phyloP scores from a whole-genome alignment of 1,139 yeast species.

The Hemisphaericaspora subhashii region DNA sequence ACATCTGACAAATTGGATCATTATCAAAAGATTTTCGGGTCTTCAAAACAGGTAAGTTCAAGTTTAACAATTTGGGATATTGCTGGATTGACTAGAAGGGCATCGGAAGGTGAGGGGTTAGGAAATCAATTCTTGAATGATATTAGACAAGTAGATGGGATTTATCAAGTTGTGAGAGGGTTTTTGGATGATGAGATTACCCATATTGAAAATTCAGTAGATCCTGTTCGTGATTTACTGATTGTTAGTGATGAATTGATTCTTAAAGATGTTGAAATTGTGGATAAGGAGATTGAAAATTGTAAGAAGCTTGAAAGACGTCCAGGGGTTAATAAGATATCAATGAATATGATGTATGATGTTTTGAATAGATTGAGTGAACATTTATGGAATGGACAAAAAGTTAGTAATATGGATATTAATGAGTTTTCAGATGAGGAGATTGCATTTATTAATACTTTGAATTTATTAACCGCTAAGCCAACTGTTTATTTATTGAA shows the following conservation, averaged over 20 bases:
- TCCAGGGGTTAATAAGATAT: slow-evolving; percentile 30
- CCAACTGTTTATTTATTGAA: slow-evolving; percentile 66
- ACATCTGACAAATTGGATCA: slow-evolving; percentile 52
- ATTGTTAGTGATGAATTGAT: slow-evolving; percentile 72
- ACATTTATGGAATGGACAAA: slow-evolving; percentile 57
- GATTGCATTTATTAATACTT: slow-evolving; percentile 54
- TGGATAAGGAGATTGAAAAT: slow-evolving; percentile 55
- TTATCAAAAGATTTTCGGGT: slow-evolving; percentile 43
- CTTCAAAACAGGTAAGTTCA: slow-evolving; percentile 55
- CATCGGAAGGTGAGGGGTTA: slow-evolving; percentile 73
- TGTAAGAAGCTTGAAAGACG: slow-evolving; percentile 43
- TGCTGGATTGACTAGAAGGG: slow-evolving; percentile 75
- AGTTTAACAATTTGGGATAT: slow-evolving; percentile 65
- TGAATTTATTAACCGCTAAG: slow-evolving; percentile 68
- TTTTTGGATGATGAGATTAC: slow-evolving; percentile 68
- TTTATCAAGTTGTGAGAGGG: slow-evolving; percentile 70
- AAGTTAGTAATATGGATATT: slow-evolving; percentile 34
- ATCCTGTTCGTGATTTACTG: slow-evolving; percentile 66
- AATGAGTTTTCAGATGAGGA: slow-evolving; percentile 56
- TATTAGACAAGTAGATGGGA: slow-evolving; percentile 72
- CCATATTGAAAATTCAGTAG: slow-evolving; percentile 63
- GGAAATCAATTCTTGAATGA: slow-evolving; percentile 75
- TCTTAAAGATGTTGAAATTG: slow-evolving; percentile 68
- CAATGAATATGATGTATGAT: slow-evolving; percentile 43
- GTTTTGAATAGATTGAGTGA: slow-evolving; percentile 52